phyloP scores from a whole-genome alignment of 805 yeast species.

The Gaillardinia entomophila region DNA sequence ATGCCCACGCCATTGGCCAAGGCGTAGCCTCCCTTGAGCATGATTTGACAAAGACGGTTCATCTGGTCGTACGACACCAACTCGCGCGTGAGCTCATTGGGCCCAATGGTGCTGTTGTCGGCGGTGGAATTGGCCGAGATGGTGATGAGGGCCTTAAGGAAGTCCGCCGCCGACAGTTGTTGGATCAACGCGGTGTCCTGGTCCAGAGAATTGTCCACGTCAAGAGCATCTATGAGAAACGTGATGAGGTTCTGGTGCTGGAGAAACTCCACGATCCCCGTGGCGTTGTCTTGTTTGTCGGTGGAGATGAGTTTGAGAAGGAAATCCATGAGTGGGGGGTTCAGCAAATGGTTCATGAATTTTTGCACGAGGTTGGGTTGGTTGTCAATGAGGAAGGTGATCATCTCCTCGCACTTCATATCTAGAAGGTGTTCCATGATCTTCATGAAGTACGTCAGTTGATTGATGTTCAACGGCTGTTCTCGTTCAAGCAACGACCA shows the following conservation, averaged over 20 bases:
- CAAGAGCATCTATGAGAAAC: conserved; percentile 29
- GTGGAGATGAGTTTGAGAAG: conserved; percentile 38
- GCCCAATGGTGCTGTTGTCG: conserved; percentile 41
- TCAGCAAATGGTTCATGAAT: conserved; percentile 38
- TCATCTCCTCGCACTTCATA: conserved; percentile 45
- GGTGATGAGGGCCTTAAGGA: conserved; percentile 40
- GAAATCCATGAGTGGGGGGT: conserved; percentile 44
- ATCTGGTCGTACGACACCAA: conserved; percentile 34
- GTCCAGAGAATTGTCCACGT: conserved; percentile 13
- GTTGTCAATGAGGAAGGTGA: conserved; percentile 37
- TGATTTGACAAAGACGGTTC: conserved; percentile 29
- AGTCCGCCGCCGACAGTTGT: conserved; percentile 41
- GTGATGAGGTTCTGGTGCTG: conserved; percentile 35
- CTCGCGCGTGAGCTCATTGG: conserved; percentile 41
- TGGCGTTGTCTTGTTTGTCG: conserved; percentile 41
- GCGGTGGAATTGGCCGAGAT: conserved; percentile 42
- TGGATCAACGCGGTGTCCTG: conserved; percentile 18
- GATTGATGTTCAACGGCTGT: conserved; percentile 62
- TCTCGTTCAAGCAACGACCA: conserved; percentile 77
- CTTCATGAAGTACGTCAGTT: conserved; percentile 86
- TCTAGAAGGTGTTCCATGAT: conserved; percentile 64
- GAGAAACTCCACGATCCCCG: conserved; percentile 41
- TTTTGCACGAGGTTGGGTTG: conserved; percentile 36
- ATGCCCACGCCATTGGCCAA: conserved; percentile 46
- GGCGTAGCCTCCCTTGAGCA: conserved; percentile 43